A percentile compares a stretch with the other conserved stretches of the same genome.
These are phyloP conservation scores for Serendipita sp. DNA, from an alignment of 768 basidiomycete species.

Conservation along the genomic window DNA sequence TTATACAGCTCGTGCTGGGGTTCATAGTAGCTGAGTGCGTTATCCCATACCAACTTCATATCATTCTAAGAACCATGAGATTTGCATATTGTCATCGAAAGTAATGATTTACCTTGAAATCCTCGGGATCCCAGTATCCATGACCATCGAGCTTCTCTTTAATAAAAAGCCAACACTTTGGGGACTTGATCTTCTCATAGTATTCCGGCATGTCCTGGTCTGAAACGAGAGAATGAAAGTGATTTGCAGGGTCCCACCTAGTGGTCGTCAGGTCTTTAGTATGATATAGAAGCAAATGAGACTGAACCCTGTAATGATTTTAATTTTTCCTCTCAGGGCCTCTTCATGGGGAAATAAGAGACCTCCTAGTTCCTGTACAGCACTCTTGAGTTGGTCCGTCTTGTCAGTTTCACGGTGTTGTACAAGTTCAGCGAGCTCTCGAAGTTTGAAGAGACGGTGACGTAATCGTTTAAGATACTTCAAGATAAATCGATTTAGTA, in stretches of 20 bases:
- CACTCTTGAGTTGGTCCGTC: conserved; percentile 43
- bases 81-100: not conserved
- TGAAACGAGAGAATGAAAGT: conserved; percentile 74
- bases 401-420: conserved; percentile 74
- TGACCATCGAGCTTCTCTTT: conserved; percentile 65
- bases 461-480: conserved; percentile 46
- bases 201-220: conserved; percentile 75
- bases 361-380: conserved; percentile 47
- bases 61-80: conserved; percentile 41
- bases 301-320: conserved; percentile 52
- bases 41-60: conserved; percentile 65
- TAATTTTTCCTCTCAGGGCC: conserved; percentile 45
- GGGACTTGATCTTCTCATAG: conserved; percentile 65
- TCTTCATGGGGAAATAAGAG: conserved; percentile 53
- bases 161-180: conserved; percentile 82
- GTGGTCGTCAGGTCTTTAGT: conserved; percentile 7
- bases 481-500: conserved; percentile 16
- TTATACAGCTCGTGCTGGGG: conserved; percentile 54
- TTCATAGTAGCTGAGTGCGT: conserved; percentile 78
- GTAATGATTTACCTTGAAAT: conserved; percentile 42
- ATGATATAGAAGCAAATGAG: not conserved
- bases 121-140: conserved; percentile 60
- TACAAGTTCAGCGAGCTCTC: conserved; percentile 45
- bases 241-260: conserved; percentile 56
- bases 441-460: conserved; percentile 60